Evolutionary conservation across 192 early-diverging fungal genomes (phyloP).

Genomic region (Linnemannia elongata): DNA sequence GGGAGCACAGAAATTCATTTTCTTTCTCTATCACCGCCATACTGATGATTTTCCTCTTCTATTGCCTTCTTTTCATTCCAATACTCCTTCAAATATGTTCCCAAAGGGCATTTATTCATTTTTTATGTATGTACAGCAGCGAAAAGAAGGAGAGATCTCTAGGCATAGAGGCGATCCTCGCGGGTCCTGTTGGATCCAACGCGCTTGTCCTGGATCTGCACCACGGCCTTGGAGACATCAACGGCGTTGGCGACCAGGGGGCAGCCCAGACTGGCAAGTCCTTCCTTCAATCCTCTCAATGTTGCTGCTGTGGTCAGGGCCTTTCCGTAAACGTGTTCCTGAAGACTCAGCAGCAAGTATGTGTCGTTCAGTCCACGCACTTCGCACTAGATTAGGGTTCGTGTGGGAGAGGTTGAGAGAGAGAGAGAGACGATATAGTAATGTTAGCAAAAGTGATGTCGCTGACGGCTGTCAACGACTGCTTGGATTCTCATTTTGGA

Average conservation of each 20-base stretch:
- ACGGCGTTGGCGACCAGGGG: constrained; percentile 15
- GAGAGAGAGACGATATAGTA: too few relatives aligned
- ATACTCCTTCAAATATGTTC: neutral
- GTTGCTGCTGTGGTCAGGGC: constrained; percentile 43
- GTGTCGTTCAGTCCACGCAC: constrained; percentile 38
- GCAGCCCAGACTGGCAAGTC: constrained; percentile 29
- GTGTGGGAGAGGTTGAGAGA: neutral
- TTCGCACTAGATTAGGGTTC: constrained; percentile 26
- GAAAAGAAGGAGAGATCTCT: neutral
- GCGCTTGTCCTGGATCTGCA: constrained; percentile 43
- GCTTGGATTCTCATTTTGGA: neutral
- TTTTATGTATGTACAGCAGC: neutral
- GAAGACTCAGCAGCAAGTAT: constrained; percentile 46
- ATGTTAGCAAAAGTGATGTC: neutral
- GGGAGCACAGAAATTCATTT: too few relatives aligned
- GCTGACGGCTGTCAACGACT: neutral
- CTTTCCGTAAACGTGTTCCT: constrained; percentile 53
- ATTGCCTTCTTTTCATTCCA: too few relatives aligned
- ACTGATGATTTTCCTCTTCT: too few relatives aligned
- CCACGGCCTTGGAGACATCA: constrained; percentile 21
- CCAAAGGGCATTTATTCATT: neutral
- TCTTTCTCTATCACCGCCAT: too few relatives aligned
- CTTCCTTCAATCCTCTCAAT: constrained; percentile 49
- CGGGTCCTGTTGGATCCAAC: constrained; percentile 46
- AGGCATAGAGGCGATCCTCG: constrained; percentile 48